A percentile compares a stretch with the other conserved stretches of the same genome.
Conservation (phyloP, 2,329 filamentous ascomycete genomes). For the Remersonia thermophila region DNA sequence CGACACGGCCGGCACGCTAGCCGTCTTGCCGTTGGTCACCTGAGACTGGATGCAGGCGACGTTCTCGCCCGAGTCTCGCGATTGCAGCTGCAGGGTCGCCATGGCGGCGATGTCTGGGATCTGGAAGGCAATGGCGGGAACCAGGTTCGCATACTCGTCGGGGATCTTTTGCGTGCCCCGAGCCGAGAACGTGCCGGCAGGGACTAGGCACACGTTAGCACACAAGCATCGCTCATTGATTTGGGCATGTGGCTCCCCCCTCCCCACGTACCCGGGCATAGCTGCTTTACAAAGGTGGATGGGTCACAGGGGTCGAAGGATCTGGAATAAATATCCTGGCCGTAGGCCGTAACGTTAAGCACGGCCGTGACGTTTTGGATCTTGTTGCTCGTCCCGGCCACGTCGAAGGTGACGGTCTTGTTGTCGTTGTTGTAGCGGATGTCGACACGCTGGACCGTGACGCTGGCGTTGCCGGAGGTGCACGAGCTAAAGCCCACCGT, state of each 20-base stretch:
- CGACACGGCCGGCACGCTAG: conserved; percentile 60
- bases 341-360: conserved; percentile 73
- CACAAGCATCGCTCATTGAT: not conserved
- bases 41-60: conserved; percentile 75
- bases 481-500: conserved; percentile 75
- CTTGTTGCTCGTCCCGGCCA: conserved; percentile 62
- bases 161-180: conserved; percentile 62
- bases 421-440: conserved; percentile 68
- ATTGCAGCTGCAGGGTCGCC: conserved; percentile 64
- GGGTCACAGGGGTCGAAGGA: conserved; percentile 71
- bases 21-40: conserved; percentile 79
- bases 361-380: conserved; percentile 69
- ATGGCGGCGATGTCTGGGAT: conserved; percentile 82
- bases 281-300: conserved; percentile 51
- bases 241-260: too few relatives aligned
- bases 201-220: conserved; percentile 40
- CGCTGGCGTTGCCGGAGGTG: conserved; percentile 44
- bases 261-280: conserved; percentile 69
- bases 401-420: conserved; percentile 65
- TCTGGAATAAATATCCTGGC: conserved; percentile 64
- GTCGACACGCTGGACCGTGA: conserved; percentile 62
- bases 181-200: conserved; percentile 61
- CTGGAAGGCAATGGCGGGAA: conserved; percentile 80
- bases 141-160: conserved; percentile 54
- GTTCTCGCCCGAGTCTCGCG: conserved; percentile 43